phyloP scores from a whole-genome alignment of 257 asterid genomes.

The Solanum medicagineum region DNA sequence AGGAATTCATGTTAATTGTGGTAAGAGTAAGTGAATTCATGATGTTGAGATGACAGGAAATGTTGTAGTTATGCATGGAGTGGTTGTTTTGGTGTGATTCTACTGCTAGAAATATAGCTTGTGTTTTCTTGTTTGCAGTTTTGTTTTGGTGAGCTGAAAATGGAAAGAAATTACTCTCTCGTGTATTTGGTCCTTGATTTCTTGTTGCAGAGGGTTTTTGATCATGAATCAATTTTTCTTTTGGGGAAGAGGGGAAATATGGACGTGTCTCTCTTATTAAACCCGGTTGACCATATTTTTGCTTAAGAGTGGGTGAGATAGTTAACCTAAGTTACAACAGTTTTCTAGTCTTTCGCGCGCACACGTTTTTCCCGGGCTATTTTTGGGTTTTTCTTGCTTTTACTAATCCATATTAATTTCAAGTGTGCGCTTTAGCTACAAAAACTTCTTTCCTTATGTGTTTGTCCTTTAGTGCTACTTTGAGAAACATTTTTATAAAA shows the following conservation, averaged over 20 bases:
- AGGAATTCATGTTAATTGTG: not conserved
- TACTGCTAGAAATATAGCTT: slow-evolving; percentile 1
- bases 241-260: not conserved
- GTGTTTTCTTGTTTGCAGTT: slow-evolving; percentile 20
- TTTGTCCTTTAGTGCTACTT: not conserved
- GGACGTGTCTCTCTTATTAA: not conserved
- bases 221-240: not conserved
- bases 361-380: not conserved
- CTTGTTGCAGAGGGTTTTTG: slow-evolving; percentile 10
- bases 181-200: not conserved
- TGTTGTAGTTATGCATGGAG: slow-evolving; percentile 17
- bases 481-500: too few relatives aligned
- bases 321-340: slow-evolving; percentile 11
- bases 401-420: not conserved
- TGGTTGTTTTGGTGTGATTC: slow-evolving; percentile 19
- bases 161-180: slow-evolving; percentile 3
- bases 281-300: not conserved
- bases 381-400: not conserved
- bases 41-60: slow-evolving; percentile 22
- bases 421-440: not conserved
- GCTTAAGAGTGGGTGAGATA: slow-evolving; percentile 6
- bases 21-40: slow-evolving; percentile 20
- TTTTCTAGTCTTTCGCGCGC: not conserved
- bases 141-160: slow-evolving; percentile 45
- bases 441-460: not conserved